phyloP scores from a whole-genome alignment of 2,329 filamentous ascomycete species.

The Arthrobotrys conoides region DNA sequence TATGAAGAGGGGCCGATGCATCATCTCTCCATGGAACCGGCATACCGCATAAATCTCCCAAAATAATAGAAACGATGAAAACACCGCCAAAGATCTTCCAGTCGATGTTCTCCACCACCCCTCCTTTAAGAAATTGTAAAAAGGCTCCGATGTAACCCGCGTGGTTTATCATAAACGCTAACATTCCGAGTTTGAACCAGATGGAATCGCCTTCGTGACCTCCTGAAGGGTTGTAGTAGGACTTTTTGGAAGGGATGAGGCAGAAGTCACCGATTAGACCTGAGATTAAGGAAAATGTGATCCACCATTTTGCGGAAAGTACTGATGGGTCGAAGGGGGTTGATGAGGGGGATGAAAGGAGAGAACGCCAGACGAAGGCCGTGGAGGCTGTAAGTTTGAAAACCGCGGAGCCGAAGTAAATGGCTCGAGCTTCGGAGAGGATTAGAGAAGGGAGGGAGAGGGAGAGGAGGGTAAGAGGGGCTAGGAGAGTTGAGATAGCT shows the following conservation, averaged over 20 bases:
- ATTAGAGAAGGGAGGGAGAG: conserved; percentile 47
- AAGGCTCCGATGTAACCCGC: conserved; percentile 57
- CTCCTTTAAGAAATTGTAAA: conserved; percentile 29
- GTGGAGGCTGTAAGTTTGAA: conserved; percentile 50
- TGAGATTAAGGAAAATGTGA: conserved; percentile 41
- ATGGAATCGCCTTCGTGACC: conserved; percentile 58
- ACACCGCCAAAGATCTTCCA: conserved; percentile 36
- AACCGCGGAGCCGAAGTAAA: conserved; percentile 50
- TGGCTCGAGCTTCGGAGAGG: conserved; percentile 31
- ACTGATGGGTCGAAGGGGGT: background rate
- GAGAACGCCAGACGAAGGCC: conserved; percentile 55
- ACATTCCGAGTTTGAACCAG: conserved; percentile 60
- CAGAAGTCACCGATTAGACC: conserved; percentile 55
- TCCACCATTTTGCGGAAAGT: conserved; percentile 29
- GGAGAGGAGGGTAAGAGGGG: conserved; percentile 33
- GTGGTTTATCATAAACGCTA: conserved; percentile 60
- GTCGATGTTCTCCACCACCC: conserved; percentile 33
- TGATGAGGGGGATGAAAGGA: conserved; percentile 1
- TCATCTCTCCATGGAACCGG: conserved; percentile 49
- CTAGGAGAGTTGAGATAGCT: conserved; percentile 29
- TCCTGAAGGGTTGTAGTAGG: conserved; percentile 41
- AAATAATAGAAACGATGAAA: conserved; percentile 29
- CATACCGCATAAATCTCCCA: conserved; percentile 51
- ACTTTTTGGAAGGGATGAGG: conserved; percentile 51
- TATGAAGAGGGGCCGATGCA: background rate